These are phyloP conservation scores for Neurospora sp. DNA, from an alignment of 2,329 filamentous ascomycete genomes.

Conservation along the genomic window DNA sequence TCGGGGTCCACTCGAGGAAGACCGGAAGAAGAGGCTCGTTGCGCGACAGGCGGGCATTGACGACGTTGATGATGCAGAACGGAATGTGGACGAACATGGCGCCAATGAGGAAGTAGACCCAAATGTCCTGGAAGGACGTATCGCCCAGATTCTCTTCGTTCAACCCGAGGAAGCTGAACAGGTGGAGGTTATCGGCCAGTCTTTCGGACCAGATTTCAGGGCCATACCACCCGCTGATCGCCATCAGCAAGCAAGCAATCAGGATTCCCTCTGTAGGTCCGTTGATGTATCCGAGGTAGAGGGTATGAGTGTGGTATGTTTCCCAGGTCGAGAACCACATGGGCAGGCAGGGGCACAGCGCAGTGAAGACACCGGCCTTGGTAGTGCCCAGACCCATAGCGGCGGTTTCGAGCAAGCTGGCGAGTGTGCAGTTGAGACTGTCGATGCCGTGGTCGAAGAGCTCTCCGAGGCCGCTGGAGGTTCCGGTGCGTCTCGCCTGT, in stretches of 20 bases:
- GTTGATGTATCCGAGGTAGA: conserved; percentile 95
- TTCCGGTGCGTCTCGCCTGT: conserved; percentile 88
- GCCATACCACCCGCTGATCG: conserved; percentile 77
- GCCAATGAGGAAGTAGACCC: conserved; percentile 62
- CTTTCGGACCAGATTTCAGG: conserved; percentile 77
- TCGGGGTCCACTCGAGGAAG: conserved; percentile 89
- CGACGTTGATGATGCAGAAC: conserved; percentile 81
- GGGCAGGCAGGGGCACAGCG: conserved; percentile 79
- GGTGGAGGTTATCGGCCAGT: conserved; percentile 53
- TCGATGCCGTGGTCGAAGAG: conserved; percentile 99
- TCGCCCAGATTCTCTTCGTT: conserved; percentile 53
- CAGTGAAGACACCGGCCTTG: conserved; percentile 80
- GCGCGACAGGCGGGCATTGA: conserved; percentile 60
- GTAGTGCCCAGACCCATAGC: conserved; percentile 87
- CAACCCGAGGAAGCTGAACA: conserved; percentile 15
- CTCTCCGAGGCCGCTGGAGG: conserved; percentile 88
- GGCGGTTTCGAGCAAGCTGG: conserved; percentile 79
- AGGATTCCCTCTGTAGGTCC: conserved; percentile 93
- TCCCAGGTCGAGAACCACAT: conserved; percentile 99
- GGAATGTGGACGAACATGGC: conserved; percentile 72
- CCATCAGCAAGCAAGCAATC: conserved; percentile 79
- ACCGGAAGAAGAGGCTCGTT: conserved; percentile 70
- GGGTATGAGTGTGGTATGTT: conserved; percentile 95
- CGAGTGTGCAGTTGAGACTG: conserved; percentile 92
- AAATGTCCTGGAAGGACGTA: conserved; percentile 75